Evolutionary conservation across 352 stramenopile species (phyloP), one percentile per base, ranked within the genome.

Genomic region (Phytophthora syringae): DNA sequence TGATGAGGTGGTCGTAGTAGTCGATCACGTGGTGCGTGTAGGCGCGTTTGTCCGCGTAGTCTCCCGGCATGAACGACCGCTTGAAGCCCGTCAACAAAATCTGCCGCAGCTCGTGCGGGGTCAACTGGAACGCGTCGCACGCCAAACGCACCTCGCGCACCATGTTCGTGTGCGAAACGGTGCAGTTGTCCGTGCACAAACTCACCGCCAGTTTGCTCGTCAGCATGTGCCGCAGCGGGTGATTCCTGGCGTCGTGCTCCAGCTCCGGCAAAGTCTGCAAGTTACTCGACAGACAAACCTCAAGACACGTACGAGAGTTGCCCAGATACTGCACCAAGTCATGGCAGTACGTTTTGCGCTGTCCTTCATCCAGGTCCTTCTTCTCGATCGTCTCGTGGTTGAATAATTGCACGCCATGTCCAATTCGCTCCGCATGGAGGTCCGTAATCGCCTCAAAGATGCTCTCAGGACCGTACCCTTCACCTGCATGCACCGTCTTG

Each of bases 241-340:
- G 90, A 24, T 75, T 83, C 57, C 62, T 79, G 24, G 80, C 70
- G 74, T 96, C 85, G 28, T 84, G 78, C 47, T 90, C 36, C 65
- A 97, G 76, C n/a, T 82, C 77, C 3, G 88, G 88, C 20, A 86
- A 74, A 2, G 89, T 97, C 73, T 97, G 89, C 56, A 95, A 64
- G 66, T 97, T 97, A 64, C 85, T 95, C 20, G 80, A 94, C 42
- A 97, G 56, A 55, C 89, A 97, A 28, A 97, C 87, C 53, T 97
- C 89, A 16, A 97, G 63, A 61, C 86, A 94, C 55, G 85, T 95
- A 32, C 88, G 77, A 28, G 79, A 82, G 50, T 94, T 85, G 63
- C 81, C 88, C 22, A 97, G 66, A 65, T 92, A 95, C 71, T 93
- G 83, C 37, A 91, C 85, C 12, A 97, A 72, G 21, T 94, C 82